Evolutionary conservation across 2,329 filamentous ascomycete genomes (phyloP).

Genomic region (Ophiostoma himal-ulmi): DNA sequence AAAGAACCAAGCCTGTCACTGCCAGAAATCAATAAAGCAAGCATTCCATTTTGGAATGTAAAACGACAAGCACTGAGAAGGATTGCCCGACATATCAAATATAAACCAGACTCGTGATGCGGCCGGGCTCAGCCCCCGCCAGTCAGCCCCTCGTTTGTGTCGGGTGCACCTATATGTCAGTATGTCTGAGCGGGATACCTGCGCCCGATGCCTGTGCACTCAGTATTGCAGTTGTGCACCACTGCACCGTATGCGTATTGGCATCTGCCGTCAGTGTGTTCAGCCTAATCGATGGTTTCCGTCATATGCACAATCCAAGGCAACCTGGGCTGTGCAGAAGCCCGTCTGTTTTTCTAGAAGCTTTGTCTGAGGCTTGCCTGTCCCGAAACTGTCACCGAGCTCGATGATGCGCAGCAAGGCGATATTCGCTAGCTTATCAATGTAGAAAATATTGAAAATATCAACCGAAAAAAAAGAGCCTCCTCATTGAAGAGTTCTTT

Average conservation of each 20-base stretch:
- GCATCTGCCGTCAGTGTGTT: neutral
- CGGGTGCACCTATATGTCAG: neutral
- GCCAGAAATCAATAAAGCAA: neutral
- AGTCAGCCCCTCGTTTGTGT: conserved; percentile 1
- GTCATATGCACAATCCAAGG: conserved; percentile 3
- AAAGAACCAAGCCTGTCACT: too few species aligned
- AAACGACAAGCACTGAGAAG: neutral
- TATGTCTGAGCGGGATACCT: neutral
- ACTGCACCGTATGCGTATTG: neutral
- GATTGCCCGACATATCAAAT: neutral
- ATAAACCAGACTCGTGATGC: neutral
- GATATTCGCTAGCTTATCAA: neutral
- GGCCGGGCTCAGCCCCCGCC: neutral
- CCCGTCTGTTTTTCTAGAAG: neutral
- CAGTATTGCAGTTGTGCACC: neutral
- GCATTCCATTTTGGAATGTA: neutral
- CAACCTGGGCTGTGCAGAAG: neutral
- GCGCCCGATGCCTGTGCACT: neutral
- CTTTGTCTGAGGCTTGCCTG: neutral
- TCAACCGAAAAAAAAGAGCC: neutral
- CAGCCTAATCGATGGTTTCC: neutral
- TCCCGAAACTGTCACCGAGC: neutral
- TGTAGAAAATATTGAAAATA: neutral
- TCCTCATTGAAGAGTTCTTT: neutral
- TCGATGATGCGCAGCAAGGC: conserved; percentile 1